Evolutionary conservation across 177 flowering plant genomes (phyloP).

Genomic region (Vitis hybrid): DNA sequence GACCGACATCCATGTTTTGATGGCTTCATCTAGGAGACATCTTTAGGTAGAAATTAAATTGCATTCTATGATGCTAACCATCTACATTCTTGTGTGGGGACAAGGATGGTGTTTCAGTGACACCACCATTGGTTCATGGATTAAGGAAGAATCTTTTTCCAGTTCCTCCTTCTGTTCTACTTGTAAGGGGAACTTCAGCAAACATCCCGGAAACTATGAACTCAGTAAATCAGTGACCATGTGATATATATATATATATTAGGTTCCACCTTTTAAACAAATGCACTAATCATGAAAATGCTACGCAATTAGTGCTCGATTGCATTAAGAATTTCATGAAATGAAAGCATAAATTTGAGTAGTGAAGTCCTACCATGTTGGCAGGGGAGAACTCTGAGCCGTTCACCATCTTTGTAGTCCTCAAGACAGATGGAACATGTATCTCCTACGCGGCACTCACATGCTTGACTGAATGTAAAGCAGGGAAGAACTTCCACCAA

Average conservation of each 20-base stretch:
- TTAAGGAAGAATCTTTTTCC: too few relatives aligned
- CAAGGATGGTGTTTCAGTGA: too few relatives aligned
- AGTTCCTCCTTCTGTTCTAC: neutral
- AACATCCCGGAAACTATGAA: neutral
- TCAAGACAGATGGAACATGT: slow-evolving; percentile 73
- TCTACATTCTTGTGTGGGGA: too few relatives aligned
- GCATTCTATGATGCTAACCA: neutral
- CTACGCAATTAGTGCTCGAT: too few relatives aligned
- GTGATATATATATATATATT: too few relatives aligned
- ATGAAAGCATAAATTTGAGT: too few relatives aligned
- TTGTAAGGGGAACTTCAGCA: neutral
- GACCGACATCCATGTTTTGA: neutral
- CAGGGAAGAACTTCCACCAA: slow-evolving; percentile 46
- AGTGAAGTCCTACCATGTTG: slow-evolving; percentile 45
- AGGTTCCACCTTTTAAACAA: too few relatives aligned
- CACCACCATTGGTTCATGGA: too few relatives aligned
- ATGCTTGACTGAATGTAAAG: slow-evolving; percentile 26
- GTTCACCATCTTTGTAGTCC: slow-evolving; percentile 58
- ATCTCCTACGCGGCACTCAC: slow-evolving; percentile 23
- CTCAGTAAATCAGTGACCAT: too few relatives aligned
- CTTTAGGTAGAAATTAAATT: neutral
- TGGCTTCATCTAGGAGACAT: neutral
- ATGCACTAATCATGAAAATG: too few relatives aligned
- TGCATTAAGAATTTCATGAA: too few relatives aligned
- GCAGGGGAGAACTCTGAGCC: slow-evolving; percentile 58